Percentiles rank a stretch among this genome's conserved stretches.
phyloP scores from a whole-genome alignment of 1,284 basidiomycete species.

The Rhodofomes roseus region DNA sequence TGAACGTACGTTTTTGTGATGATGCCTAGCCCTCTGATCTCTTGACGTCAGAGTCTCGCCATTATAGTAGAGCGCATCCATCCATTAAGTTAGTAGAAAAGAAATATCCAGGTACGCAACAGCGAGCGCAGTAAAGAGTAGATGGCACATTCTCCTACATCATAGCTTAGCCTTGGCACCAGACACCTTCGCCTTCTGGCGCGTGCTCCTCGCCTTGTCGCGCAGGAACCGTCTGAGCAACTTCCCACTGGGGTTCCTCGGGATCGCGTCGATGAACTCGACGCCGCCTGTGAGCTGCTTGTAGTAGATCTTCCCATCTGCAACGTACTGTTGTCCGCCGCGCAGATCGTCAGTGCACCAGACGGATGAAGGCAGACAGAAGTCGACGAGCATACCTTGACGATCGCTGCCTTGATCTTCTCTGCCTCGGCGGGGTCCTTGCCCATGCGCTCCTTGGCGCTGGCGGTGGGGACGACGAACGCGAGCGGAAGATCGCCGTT shows the following conservation, averaged over 20 bases:
- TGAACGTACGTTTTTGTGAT: too few relatives aligned
- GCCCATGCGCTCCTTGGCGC: conserved; percentile 25
- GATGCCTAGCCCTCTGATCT: too few relatives aligned
- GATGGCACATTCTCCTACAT: not conserved
- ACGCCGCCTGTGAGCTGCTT: conserved; percentile 11
- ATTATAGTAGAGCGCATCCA: too few relatives aligned
- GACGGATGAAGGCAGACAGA: not conserved
- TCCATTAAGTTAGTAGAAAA: too few relatives aligned
- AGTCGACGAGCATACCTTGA: conserved; percentile 2
- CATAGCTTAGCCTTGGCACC: conserved; percentile 3
- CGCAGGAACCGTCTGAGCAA: conserved; percentile 9
- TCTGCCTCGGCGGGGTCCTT: conserved; percentile 4
- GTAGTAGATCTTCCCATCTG: conserved; percentile 8
- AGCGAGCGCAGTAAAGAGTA: too few relatives aligned
- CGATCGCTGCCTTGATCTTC: conserved; percentile 1
- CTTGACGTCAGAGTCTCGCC: too few relatives aligned
- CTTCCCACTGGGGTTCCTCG: conserved; percentile 10
- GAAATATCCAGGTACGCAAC: too few relatives aligned
- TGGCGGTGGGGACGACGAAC: conserved; percentile 56
- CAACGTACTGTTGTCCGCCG: conserved; percentile 4
- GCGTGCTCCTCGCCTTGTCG: conserved; percentile 6
- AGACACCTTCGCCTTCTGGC: not conserved
- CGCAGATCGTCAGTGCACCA: not conserved
- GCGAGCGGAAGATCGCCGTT: conserved; percentile 78
- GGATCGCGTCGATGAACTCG: conserved; percentile 9